Evolutionary conservation across 306 rosid species (phyloP), one percentile per base, ranked within the genome.

Genomic region (Acacia crassicarpa): DNA sequence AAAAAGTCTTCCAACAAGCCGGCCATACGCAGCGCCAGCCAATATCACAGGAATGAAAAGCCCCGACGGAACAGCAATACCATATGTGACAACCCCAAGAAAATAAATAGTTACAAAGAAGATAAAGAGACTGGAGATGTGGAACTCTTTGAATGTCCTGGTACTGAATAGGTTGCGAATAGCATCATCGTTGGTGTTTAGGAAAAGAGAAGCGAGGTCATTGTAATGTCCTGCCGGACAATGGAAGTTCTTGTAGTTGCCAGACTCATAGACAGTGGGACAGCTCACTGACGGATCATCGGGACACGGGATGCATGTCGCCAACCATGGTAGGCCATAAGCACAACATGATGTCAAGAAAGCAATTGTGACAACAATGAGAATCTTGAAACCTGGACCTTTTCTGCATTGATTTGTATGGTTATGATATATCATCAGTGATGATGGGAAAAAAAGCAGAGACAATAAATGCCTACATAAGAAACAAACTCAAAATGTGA

Each of bases 31-130:
- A 68, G 98, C 95, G 45, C 99, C 98, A 0, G 99, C 99, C 45
- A 95, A 92, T 62, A 95, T 93, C 80, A 95, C 99, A 6, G 99
- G 99, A 80, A 95, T 95, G 84, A 95, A 95, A 78, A 94, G 97
- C 15, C 99, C 99, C 0, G 99, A 91, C 14, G 99, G 99, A 79
- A 95, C 56, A 19, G 99, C 99, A 80, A 95, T 95, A 30, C 99
- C 99, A 33, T 95, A 93, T 32, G 99, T 95, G 62, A 93, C 58
- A 58, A 95, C 80, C 44, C 99, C 99, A 40, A 95, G 94, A 84
- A 11, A 85, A 86, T 78, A 93, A 82, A 93, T 72, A 8, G 91
- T 78, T 32, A 48, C 78, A 82, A 95, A 91, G 92, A 92, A 91
- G 81, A 89, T 80, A 65, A 90, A 83, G 68, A 95, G 89, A 44